Evolutionary conservation across 2,329 filamentous ascomycete genomes (phyloP), one percentile per base, ranked within the genome.

Genomic region (Microcyclospora pomicola): DNA sequence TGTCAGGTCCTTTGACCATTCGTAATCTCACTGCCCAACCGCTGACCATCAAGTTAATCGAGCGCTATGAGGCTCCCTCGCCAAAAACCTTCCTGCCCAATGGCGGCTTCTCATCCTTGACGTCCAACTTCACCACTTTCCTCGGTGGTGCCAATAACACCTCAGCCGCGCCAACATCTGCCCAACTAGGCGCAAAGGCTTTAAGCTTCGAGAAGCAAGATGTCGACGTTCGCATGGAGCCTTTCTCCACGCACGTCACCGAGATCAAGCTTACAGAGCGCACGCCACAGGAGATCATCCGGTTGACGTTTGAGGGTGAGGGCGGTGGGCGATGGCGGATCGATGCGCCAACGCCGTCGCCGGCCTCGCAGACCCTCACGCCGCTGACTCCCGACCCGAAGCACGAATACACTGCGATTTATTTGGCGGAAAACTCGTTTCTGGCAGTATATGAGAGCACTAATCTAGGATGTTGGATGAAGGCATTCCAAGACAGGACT

Each of bases 391-490:
- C 55, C 9, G 56, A 61, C 34, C 59, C 63, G 6, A 58, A 57
- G 27, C 52, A 56, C 27, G 56, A 55, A 6, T 65, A 62, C 41
- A 61, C 56, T 9, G 64, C 59, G 6, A 51, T 69, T 5, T 70
- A 62, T 48, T 55, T 66, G 35, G 56, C 56, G 9, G 39, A 45
- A 1, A 38, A 48, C 5, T 39, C 51, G 13, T 59, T 69, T 50
- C 56, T 78, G 39, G 57, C 71, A 31, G 66, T 96, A 43, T 77
- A 80, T 61, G 83, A 77, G 44, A 85, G 77, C 5, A 71, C 78
- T 12, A 70, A 75, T 38, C 71, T 87, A 35, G 58, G 75, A 44
- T 63, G 68, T 37, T 94, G 91, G 91, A 96, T 96, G 87, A 62
- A 68, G 40, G 70, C 77, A 43, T 69, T 96, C 31, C 67, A 71